A percentile compares a stretch with the other conserved stretches of the same genome.
These are phyloP conservation scores for Papiliotrema nemorosa DNA, from an alignment of 1,284 basidiomycete genomes.

Conservation along the genomic window DNA sequence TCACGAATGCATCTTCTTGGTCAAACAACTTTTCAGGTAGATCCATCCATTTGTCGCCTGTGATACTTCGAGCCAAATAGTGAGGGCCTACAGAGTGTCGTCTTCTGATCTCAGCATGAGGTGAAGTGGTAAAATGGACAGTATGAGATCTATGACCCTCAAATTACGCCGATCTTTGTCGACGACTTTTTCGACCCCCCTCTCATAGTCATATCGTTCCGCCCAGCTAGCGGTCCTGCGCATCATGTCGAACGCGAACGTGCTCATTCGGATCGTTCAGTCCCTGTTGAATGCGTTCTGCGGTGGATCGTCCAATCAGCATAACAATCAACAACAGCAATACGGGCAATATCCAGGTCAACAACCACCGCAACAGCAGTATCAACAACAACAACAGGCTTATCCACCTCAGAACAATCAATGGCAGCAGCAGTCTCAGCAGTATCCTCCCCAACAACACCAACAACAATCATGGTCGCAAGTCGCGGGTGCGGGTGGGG, in stretches of 20 bases:
- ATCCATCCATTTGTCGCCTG: no score
- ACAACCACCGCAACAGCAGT: conserved; percentile 16
- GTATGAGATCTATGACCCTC: no score
- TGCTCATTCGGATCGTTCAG: conserved; percentile 4
- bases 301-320: conserved; percentile 16
- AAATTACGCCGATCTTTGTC: no score
- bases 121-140: no score
- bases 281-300: conserved; percentile 9
- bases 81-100: no score
- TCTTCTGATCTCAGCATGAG: no score
- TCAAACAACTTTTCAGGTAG: no score
- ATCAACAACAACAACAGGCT: conserved; percentile 20
- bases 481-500: conserved; percentile 18
- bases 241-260: conserved; percentile 8
- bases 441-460: conserved; percentile 9
- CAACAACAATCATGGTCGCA: conserved; percentile 19
- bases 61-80: no score
- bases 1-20: no score
- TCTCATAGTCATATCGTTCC: no score
- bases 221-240: no score
- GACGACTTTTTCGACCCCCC: no score
- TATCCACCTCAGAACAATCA: conserved; percentile 11
- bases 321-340: conserved; percentile 19
- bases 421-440: neutral
- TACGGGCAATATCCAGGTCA: conserved; percentile 27